Base-by-base conservation (phyloP, 371 early-diverging fungal genomes). In the Dichotomocladium elegans region DNA sequence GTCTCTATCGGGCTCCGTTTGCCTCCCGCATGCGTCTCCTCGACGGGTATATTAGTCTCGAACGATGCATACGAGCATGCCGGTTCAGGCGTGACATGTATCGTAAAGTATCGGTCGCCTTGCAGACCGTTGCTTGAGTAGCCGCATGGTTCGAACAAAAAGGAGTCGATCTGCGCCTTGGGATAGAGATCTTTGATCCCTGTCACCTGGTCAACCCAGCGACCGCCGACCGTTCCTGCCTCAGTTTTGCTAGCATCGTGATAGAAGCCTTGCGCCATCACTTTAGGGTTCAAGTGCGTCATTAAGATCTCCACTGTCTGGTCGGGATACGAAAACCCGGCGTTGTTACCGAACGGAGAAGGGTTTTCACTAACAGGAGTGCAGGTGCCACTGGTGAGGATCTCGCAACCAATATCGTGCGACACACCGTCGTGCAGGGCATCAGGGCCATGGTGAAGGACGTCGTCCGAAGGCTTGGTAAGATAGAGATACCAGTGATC, bases 71-170 rank as follows among this genome's bases (percentile, higher is more conserved):
- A 97, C 17, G 95, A 95, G 82, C 94, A 97, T 53, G 77, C 75
- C n/a, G 84, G 88, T 66, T 97, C 98, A 6, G 98, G 98, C 21
- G 98, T 95, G 17, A 95, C 95, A 58, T 97, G 98, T 65, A 95
- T 89, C 26, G 92, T 95, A 65, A 84, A 95, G 69, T 95, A 97
- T 53, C 90, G 85, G 46, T 83, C 86, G 19, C 78, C 70, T 41
- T 80, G 80, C 19, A 95, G 64, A 1, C 91, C 95, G 57, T 97
- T 97, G 63, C 90, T 81, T 19, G 95, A 94, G 63, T 92, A 95
- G 4, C 98, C 98, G 64, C 96, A 95, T 4, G 97, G 97, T 46
- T 88, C 82, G 70, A 95, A 96, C 59, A 94, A 60, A 64, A 74
- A 93, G 37, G 93, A 90, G 68, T 96, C 95, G 45, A 89, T 74